Conservation (phyloP, 2,329 filamentous ascomycete species). For the Verticillium zaregamsianum region DNA sequence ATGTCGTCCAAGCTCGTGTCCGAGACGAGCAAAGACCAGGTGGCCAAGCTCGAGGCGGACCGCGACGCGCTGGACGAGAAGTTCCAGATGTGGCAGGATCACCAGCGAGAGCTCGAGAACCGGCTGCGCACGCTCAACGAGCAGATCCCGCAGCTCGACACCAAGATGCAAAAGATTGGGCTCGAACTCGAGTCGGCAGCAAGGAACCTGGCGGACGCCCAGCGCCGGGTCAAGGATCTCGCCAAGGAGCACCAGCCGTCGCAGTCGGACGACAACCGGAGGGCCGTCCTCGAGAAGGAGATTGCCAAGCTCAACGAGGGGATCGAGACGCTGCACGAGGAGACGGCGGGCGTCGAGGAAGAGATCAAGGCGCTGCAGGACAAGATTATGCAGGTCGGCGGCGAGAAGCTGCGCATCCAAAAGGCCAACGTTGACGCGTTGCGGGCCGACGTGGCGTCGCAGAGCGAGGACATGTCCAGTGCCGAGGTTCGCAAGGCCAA, state of each 20-base stretch:
- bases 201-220: conserved; percentile 77
- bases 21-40: conserved; percentile 83
- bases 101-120: conserved; percentile 74
- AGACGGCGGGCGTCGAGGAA: conserved; percentile 85
- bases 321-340: conserved; percentile 71
- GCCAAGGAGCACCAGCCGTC: conserved; percentile 76
- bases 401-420: conserved; percentile 85
- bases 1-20: conserved; percentile 97
- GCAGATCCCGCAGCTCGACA: conserved; percentile 80
- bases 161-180: conserved; percentile 82
- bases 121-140: conserved; percentile 68
- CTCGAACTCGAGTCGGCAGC: conserved; percentile 86
- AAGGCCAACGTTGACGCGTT: conserved; percentile 85
- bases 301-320: conserved; percentile 72
- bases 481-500: conserved; percentile 88
- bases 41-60: conserved; percentile 80
- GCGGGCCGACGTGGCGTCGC: conserved; percentile 77
- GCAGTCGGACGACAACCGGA: conserved; percentile 72
- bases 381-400: conserved; percentile 98
- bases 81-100: conserved; percentile 80
- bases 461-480: conserved; percentile 77
- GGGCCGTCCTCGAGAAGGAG: conserved; percentile 70
- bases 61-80: conserved; percentile 79
- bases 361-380: conserved; percentile 92
- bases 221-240: conserved; percentile 82